phyloP scores from a whole-genome alignment of 805 yeast species.

The Yarrowia hollandica region DNA sequence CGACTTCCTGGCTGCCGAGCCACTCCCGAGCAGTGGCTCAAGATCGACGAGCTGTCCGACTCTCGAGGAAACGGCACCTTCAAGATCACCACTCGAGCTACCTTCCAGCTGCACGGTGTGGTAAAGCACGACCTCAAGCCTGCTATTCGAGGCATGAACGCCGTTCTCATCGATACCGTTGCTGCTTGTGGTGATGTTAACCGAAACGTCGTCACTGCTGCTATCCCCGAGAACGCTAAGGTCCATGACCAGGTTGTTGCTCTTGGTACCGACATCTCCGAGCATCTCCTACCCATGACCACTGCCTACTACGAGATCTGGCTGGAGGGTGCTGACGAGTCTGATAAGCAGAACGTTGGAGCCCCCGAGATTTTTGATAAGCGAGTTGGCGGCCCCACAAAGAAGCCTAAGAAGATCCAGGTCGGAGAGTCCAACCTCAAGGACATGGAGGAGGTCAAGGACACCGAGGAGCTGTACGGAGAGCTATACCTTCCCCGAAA shows the following conservation, averaged over 20 bases:
- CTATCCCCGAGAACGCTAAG: conserved; percentile 81
- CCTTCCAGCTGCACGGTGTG: conserved; percentile 94
- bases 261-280: conserved; percentile 67
- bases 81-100: conserved; percentile 94
- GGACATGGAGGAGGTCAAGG: conserved; percentile 61
- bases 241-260: conserved; percentile 73
- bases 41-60: conserved; percentile 75
- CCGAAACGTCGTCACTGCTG: conserved; percentile 91
- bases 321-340: conserved; percentile 81
- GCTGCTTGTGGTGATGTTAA: conserved; percentile 99
- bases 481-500: conserved; percentile 89
- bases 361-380: conserved; percentile 63
- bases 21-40: conserved; percentile 84
- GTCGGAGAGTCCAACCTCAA: conserved; percentile 85
- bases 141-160: conserved; percentile 88
- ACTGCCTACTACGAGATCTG: conserved; percentile 97
- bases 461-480: conserved; percentile 69
- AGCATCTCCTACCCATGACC: conserved; percentile 81
- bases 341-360: conserved; percentile 56
- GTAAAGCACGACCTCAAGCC: conserved; percentile 87
- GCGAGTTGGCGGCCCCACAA: conserved; percentile 73
- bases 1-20: conserved; percentile 93
- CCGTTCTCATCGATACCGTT: conserved; percentile 85
- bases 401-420: conserved; percentile 62
- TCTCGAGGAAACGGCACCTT: conserved; percentile 88